These are phyloP conservation scores for Sporothrix humicola DNA, from an alignment of 2,329 filamentous ascomycete species.

Conservation along the genomic window DNA sequence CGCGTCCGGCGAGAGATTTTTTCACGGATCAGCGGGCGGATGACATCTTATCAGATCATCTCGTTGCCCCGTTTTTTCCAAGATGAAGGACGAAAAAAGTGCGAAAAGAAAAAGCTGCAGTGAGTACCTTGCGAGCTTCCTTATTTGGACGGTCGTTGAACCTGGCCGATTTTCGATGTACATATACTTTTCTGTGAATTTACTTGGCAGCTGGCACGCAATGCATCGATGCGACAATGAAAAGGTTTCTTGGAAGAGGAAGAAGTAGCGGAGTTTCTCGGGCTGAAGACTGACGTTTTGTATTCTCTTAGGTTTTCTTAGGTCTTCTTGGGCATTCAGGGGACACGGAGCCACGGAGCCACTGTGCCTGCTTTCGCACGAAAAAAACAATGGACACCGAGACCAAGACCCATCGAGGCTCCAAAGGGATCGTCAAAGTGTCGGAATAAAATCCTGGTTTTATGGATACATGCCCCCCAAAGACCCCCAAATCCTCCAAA, in stretches of 20 bases:
- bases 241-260: not conserved
- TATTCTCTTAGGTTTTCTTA: not conserved
- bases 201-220: not conserved
- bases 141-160: slow-evolving; percentile 4
- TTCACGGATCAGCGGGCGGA: slow-evolving; percentile 24
- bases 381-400: not conserved
- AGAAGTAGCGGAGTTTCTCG: not conserved
- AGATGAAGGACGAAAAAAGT: too few species aligned
- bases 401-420: too few species aligned
- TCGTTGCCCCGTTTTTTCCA: not conserved
- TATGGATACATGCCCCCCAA: not conserved
- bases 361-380: too few species aligned
- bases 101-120: not conserved
- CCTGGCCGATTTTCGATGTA: not conserved
- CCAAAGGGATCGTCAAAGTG: not conserved
- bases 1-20: slow-evolving; percentile 9
- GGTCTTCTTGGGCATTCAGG: not conserved
- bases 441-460: slow-evolving; percentile 12
- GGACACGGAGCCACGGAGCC: too few species aligned
- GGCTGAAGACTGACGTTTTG: not conserved
- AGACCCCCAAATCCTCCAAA: not conserved
- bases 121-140: slow-evolving; percentile 15
- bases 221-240: not conserved
- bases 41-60: slow-evolving; percentile 42
- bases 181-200: not conserved